Percentiles rank a stretch among this genome's conserved stretches.
Evolutionary conservation across 768 basidiomycete species (phyloP).

Genomic region (Dendrothele bispora): DNA sequence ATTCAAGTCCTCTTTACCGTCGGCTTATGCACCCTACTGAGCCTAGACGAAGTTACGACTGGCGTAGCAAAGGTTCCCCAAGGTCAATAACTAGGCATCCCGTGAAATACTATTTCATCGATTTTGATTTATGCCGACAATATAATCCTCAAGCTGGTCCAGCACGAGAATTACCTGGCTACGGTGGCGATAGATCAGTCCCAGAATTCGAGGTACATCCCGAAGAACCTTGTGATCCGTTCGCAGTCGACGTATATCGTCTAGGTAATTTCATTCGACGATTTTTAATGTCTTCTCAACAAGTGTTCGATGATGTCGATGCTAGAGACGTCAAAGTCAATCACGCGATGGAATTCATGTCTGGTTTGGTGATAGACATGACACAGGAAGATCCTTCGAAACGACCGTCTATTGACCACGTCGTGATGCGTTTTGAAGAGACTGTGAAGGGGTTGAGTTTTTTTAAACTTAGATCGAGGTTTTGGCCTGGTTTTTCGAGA

Average conservation of each 20-base stretch:
- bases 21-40: too few species aligned
- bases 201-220: slow-evolving; percentile 33
- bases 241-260: slow-evolving; percentile 44
- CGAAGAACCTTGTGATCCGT: slow-evolving; percentile 31
- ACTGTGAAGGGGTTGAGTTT: neutral
- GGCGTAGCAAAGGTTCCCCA: slow-evolving; percentile 12
- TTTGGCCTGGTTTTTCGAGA: too few species aligned
- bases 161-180: slow-evolving; percentile 26
- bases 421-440: slow-evolving; percentile 9
- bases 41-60: too few species aligned
- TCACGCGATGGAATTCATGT: slow-evolving; percentile 14
- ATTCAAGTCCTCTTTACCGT: too few species aligned
- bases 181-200: slow-evolving; percentile 41
- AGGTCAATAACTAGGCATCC: slow-evolving; percentile 27
- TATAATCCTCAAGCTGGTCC: slow-evolving; percentile 23
- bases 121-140: slow-evolving; percentile 34
- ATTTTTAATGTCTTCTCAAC: neutral
- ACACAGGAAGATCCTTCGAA: slow-evolving; percentile 3
- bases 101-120: slow-evolving; percentile 36
- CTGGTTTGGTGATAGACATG: slow-evolving; percentile 9
- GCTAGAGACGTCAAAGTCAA: too few species aligned
- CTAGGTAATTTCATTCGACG: slow-evolving; percentile 35
- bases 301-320: too few species aligned
- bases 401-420: slow-evolving; percentile 14
- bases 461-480: slow-evolving; percentile 7